Conservation (phyloP, 345 rosid genomes). For the Kandelia obovata region DNA sequence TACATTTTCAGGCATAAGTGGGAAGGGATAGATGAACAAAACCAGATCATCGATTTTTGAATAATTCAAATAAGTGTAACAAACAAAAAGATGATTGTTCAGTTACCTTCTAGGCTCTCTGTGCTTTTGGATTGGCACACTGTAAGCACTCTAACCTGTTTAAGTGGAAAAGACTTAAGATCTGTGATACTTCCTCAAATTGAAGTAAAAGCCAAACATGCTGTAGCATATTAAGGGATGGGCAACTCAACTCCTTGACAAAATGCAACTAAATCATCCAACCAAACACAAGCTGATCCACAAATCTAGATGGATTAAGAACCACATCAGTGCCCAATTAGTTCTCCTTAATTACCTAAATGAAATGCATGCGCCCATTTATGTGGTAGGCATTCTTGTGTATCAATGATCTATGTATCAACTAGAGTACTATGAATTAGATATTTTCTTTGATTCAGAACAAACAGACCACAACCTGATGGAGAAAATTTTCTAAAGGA, state of each 20-base stretch:
- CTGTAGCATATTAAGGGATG: not conserved
- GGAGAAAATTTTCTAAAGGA: not conserved
- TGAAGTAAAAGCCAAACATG: not conserved
- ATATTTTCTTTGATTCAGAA: too few species aligned
- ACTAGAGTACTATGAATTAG: too few species aligned
- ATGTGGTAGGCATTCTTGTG: too few species aligned
- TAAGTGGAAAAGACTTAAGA: slow-evolving; percentile 15
- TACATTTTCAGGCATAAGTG: too few species aligned
- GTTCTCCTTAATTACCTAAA: too few species aligned
- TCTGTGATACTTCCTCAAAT: not conserved
- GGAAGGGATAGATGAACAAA: not conserved
- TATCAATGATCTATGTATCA: too few species aligned
- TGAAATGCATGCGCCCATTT: too few species aligned
- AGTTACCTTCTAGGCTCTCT: slow-evolving; percentile 57
- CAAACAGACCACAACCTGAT: too few species aligned
- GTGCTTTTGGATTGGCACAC: slow-evolving; percentile 68
- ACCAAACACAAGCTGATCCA: not conserved
- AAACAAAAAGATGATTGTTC: not conserved
- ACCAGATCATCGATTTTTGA: not conserved
- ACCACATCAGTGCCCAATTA: too few species aligned
- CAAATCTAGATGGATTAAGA: not conserved
- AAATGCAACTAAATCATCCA: not conserved
- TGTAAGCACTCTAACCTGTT: slow-evolving; percentile 71
- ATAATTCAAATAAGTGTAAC: not conserved
- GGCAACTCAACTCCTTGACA: not conserved